Percentiles rank a stretch among this genome's conserved stretches.
phyloP scores from a whole-genome alignment of 179 eudicot species.

The Beta macrorhiza region DNA sequence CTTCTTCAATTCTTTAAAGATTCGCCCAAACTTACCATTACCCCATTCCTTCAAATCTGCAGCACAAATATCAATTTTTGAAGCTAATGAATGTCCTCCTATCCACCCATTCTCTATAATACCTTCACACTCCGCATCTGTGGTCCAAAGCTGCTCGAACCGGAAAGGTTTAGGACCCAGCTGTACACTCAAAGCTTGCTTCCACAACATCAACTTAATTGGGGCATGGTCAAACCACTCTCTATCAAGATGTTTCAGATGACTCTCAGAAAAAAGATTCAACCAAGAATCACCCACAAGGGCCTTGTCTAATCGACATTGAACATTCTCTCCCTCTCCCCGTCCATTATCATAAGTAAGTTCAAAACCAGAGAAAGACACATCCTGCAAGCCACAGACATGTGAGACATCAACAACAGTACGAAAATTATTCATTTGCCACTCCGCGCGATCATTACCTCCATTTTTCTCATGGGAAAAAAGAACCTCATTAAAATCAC shows the following conservation, averaged over 20 bases:
- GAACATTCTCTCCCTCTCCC: background rate
- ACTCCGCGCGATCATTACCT: background rate
- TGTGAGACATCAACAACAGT: background rate
- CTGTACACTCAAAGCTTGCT: no score
- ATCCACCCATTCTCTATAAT: no score
- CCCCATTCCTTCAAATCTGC: background rate
- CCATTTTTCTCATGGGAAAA: background rate
- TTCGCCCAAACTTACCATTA: background rate
- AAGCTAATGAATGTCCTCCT: no score
- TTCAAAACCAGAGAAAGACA: background rate
- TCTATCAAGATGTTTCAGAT: background rate
- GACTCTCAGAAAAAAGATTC: background rate
- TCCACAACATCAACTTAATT: background rate
- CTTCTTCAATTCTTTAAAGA: background rate
- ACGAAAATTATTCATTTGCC: background rate
- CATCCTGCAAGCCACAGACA: background rate
- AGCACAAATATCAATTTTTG: no score
- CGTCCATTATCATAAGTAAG: background rate
- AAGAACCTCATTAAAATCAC: background rate
- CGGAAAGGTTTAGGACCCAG: background rate
- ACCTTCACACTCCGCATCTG: no score
- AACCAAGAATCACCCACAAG: background rate
- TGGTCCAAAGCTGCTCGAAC: background rate
- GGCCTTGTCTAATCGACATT: background rate
- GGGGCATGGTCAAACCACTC: constrained; percentile 7